phyloP scores from a whole-genome alignment of 148 eudicot genomes.

The Mesembryanthemum crystallinum region DNA sequence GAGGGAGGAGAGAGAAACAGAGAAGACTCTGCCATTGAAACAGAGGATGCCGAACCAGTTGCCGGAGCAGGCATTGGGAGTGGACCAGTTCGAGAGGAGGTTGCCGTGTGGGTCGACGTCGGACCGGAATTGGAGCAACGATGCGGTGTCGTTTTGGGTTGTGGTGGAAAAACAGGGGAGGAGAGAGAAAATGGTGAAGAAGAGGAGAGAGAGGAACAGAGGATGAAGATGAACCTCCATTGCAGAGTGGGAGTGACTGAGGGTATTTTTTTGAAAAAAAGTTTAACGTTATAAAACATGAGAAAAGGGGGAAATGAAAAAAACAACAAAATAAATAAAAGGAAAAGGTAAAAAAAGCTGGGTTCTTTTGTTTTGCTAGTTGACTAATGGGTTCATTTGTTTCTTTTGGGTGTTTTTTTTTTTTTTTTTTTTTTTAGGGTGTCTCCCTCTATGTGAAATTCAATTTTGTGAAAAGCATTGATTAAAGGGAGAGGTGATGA shows the following conservation, averaged over 20 bases:
- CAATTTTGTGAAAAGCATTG: conserved; percentile 2
- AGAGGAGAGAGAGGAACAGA: conserved; percentile 25
- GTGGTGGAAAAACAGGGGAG: conserved; percentile 21
- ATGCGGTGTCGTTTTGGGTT: conserved; percentile 59
- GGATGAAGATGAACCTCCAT: conserved; percentile 27
- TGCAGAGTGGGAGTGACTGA: not conserved
- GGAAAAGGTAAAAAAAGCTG: not conserved
- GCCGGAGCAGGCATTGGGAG: conserved; percentile 52
- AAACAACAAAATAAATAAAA: not conserved
- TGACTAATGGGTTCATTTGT: not conserved
- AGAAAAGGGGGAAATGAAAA: not conserved
- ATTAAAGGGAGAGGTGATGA: conserved; percentile 24
- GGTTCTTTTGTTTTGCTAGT: not conserved
- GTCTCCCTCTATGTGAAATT: not conserved
- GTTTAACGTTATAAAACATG: not conserved
- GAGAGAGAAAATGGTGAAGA: conserved; percentile 20
- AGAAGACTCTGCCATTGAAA: conserved; percentile 44
- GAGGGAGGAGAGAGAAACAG: conserved; percentile 59
- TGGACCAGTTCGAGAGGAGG: conserved; percentile 79
- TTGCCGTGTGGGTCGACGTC: conserved; percentile 66
- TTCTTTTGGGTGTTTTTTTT: not conserved
- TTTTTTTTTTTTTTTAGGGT: not conserved
- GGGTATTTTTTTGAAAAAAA: not conserved
- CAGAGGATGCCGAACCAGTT: conserved; percentile 68
- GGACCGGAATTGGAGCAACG: conserved; percentile 67